Base-by-base conservation (phyloP, 345 rosid genomes). In the Moringa oleifera region DNA sequence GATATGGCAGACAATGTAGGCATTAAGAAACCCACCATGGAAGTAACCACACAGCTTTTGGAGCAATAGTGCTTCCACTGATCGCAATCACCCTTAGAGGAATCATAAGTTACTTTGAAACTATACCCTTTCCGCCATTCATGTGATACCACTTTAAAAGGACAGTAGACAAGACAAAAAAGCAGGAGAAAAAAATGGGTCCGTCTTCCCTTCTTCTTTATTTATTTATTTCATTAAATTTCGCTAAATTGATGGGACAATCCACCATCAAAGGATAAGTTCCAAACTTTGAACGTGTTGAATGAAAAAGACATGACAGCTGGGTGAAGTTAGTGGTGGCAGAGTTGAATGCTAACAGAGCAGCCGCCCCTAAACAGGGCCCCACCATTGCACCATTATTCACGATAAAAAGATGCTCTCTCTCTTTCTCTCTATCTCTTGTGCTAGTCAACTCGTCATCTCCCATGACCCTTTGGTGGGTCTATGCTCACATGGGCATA, bases 231-330 rank as follows among this genome's bases (percentile, higher is more conserved):
- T 33, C 28, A 11, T 41, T 41, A 41, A 11, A 41, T 4, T 7
- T 7, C 17, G 12, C 17, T 41, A 4, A 41, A 4, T 7, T 41
- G 7, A 7, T 46, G 58, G 62, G 58, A 50, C 70, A 58, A 23
- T 19, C 33, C 3, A 51, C 70, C 64, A 23, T 23, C 25, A 21
- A 41, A 15, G 16, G 81, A 78, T 68, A 58, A 71, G 76, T 56
- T 71, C 75, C 72, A 57, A 68, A 61, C 13, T 7, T 41, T 41
- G 9, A 41, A 41, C 47, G 64, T 51, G 33, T 59, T 28, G 70
- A 68, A 23, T n/a, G 16, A 60, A 36, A 59, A 23, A 33, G 37
- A 33, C 51, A 16, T 20, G 18, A 49, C 63, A 66, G 57, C 31
- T 65, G 69, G 21, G 6, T 2, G 47, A 50, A 28, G 19, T 25